phyloP scores from a whole-genome alignment of 2,329 filamentous ascomycete genomes.

The Parasarocladium wereldwijsianum region DNA sequence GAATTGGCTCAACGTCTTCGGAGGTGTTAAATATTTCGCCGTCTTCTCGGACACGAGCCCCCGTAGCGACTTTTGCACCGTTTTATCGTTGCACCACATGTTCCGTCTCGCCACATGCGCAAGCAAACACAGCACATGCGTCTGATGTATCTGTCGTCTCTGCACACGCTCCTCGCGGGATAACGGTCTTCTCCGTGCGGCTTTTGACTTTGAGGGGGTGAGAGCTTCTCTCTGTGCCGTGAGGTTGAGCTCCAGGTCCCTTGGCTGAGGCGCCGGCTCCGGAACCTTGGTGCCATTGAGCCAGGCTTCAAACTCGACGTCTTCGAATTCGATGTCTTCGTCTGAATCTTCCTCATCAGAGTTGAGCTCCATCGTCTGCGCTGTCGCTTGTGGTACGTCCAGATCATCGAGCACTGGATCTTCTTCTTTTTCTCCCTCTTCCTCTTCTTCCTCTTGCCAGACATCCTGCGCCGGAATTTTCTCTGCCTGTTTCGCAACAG shows the following conservation, averaged over 20 bases:
- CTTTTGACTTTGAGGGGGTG: conserved; percentile 14
- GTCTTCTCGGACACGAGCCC: conserved; percentile 52
- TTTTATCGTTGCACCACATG: conserved; percentile 69
- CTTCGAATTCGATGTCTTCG: conserved; percentile 30
- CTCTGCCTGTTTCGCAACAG: neutral
- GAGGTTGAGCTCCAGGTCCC: conserved; percentile 36
- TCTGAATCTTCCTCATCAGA: conserved; percentile 29
- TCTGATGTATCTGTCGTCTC: conserved; percentile 69
- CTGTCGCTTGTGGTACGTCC: conserved; percentile 26
- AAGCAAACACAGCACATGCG: conserved; percentile 71
- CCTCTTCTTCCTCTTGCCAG: neutral
- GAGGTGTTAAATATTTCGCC: conserved; percentile 53
- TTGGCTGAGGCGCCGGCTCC: conserved; percentile 12
- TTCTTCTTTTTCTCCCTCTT: conserved; percentile 14
- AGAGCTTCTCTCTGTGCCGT: conserved; percentile 26
- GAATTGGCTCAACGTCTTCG: conserved; percentile 55
- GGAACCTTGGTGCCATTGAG: conserved; percentile 10
- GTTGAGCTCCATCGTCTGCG: conserved; percentile 36
- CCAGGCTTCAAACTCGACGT: conserved; percentile 27
- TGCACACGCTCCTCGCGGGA: conserved; percentile 36
- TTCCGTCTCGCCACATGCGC: conserved; percentile 68
- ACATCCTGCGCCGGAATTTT: conserved; percentile 5
- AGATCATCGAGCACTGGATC: conserved; percentile 36
- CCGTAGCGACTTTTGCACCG: conserved; percentile 52
- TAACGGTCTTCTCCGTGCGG: conserved; percentile 34